Percentiles rank a stretch among this genome's conserved stretches.
Conservation (phyloP, 2,329 filamentous ascomycete species). For the Sporothrix inflata region DNA sequence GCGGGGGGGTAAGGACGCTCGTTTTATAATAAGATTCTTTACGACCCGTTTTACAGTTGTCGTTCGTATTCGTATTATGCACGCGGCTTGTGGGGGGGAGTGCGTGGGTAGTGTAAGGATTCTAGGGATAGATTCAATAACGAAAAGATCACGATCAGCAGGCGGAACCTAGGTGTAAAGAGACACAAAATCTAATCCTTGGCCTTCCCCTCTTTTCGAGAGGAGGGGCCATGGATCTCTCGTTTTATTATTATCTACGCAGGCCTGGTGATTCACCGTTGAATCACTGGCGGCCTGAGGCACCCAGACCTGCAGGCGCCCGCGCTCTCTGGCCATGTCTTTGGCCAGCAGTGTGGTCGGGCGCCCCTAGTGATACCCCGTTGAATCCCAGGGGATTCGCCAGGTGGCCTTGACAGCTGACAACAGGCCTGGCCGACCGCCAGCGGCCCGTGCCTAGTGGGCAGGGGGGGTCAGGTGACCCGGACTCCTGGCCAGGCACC, state of each 20-base stretch:
- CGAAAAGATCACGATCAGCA: too few relatives aligned
- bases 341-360: conserved; percentile 1
- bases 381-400: conserved; percentile 1
- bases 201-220: neutral
- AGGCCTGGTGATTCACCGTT: neutral
- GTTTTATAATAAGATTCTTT: neutral
- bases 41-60: neutral
- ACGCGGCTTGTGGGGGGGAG: neutral
- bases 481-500: too few relatives aligned
- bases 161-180: neutral
- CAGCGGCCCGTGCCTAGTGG: too few relatives aligned
- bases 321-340: neutral
- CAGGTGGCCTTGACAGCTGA: neutral
- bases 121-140: too few relatives aligned
- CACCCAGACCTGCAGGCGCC: neutral
- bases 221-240: neutral
- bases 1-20: neutral
- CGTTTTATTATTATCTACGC: neutral
- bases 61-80: too few relatives aligned
- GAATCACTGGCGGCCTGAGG: neutral
- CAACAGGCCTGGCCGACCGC: too few relatives aligned
- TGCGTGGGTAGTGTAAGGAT: neutral
- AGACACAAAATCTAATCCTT: neutral
- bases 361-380: neutral
- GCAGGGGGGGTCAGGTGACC: too few relatives aligned